A percentile compares a stretch with the other conserved stretches of the same genome.
These are phyloP conservation scores for Pseudocercospora cruenta DNA, from an alignment of 2,329 filamentous ascomycete species.

Conservation along the genomic window DNA sequence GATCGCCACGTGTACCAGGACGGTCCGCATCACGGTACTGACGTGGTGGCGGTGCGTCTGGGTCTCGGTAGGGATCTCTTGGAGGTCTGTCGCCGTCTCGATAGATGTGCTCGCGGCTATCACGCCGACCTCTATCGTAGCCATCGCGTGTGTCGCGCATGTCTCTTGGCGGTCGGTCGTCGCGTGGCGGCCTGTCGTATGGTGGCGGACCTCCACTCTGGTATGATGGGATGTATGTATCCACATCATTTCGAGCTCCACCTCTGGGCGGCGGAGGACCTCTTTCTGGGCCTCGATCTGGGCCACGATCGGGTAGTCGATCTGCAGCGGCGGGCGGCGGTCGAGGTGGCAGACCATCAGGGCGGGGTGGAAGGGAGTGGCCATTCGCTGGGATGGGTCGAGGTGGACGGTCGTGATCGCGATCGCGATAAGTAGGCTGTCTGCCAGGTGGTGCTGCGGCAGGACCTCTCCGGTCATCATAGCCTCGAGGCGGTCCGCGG, in stretches of 20 bases:
- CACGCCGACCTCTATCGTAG: slow-evolving; percentile 28
- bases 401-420: slow-evolving; percentile 26
- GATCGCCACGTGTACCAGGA: slow-evolving; percentile 21
- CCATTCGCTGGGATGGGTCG: slow-evolving; percentile 32
- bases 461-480: slow-evolving; percentile 34
- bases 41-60: slow-evolving; percentile 27
- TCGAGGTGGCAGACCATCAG: slow-evolving; percentile 29
- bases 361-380: slow-evolving; percentile 35
- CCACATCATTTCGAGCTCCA: slow-evolving; percentile 34
- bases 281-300: slow-evolving; percentile 26
- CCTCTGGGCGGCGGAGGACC: slow-evolving; percentile 21
- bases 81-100: slow-evolving; percentile 20
- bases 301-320: background rate
- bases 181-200: slow-evolving; percentile 21
- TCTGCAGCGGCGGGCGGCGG: slow-evolving; percentile 28
- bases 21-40: slow-evolving; percentile 29
- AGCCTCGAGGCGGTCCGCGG: slow-evolving; percentile 24
- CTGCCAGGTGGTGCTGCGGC: slow-evolving; percentile 27
- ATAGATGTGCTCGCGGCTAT: slow-evolving; percentile 26
- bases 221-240: slow-evolving; percentile 53
- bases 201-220: slow-evolving; percentile 26
- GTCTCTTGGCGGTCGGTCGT: slow-evolving; percentile 17
- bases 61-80: slow-evolving; percentile 29
- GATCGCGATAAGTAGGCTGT: slow-evolving; percentile 34
- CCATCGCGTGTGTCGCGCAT: slow-evolving; percentile 24